Base-by-base conservation (phyloP, 129 eudicot genomes). In the Lactuca sativa region DNA sequence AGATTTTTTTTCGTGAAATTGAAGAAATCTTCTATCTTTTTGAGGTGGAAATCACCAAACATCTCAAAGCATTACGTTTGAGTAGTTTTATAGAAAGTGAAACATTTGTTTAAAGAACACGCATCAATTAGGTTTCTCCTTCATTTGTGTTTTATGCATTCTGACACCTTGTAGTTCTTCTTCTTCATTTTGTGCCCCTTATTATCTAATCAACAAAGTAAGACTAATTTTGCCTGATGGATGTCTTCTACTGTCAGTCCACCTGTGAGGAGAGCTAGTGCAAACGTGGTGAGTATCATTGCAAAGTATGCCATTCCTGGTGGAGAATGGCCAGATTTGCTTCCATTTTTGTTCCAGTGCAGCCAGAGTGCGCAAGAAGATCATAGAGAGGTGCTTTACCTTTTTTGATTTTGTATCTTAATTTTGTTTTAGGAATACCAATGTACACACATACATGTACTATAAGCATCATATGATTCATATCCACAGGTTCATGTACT, bases 351-450 rank as follows among this genome's bases (percentile, higher is more conserved):
- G 57, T 92, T 92, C 57, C 98, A 92, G 75, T 92, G 98, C 77
- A 92, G 98, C 83, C 98, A 92, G 76, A 93, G 96, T 74, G 82
- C 90, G 53, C 98, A 93, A 76, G 98, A 89, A 84, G 96, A 93
- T 49, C 95, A 93, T 64, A 85, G 98, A 82, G 98, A 93, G 84
- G 98, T 92, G 63, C 78, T 59, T 72, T 54, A 11, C 44, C 13
- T 14, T 38, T 59, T 8, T 37, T 73, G 44, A 9, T 49, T 9
- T 55, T 73, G 4, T 3, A 55, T 7, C 11, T 73, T 30, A 43
- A 31, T 16, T 16, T 17, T 15, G 4, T 32, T 41, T 17, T 56
- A 41, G 41, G 13, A 56, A 43, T 58, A 15, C 25, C n/a, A 2
- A 11, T 25, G n/a, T 34, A 8, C 48, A 38, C 74, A 69, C 30